Evolutionary conservation across 2,329 filamentous ascomycete species (phyloP).

Genomic region (Penicillium sp.): DNA sequence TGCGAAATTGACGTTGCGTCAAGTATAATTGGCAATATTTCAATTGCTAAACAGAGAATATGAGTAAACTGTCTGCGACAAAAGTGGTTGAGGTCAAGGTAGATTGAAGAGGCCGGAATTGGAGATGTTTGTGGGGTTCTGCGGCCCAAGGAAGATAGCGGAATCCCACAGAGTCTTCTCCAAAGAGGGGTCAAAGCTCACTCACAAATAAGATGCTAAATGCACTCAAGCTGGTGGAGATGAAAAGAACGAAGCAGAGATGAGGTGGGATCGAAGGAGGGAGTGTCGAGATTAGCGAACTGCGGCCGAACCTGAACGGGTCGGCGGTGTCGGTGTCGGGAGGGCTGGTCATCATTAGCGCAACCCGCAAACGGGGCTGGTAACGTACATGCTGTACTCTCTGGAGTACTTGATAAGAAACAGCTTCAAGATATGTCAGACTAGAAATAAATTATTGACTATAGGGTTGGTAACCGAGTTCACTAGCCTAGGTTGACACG

Average conservation of each 20-base stretch:
- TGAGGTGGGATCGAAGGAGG: slow-evolving; percentile 8
- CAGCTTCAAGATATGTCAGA: background rate
- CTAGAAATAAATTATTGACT: background rate
- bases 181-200: slow-evolving; percentile 6
- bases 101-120: slow-evolving; percentile 24
- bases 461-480: background rate
- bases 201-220: slow-evolving; percentile 21
- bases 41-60: slow-evolving; percentile 8
- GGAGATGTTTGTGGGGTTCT: slow-evolving; percentile 28
- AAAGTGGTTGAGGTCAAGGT: slow-evolving; percentile 10
- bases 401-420: background rate
- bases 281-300: slow-evolving; percentile 20
- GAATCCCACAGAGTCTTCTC: slow-evolving; percentile 16
- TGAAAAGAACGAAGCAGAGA: slow-evolving; percentile 1
- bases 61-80: slow-evolving; percentile 6
- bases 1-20: slow-evolving; percentile 14
- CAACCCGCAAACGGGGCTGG: slow-evolving; percentile 18
- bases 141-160: slow-evolving; percentile 17
- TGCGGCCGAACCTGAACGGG: slow-evolving; percentile 17
- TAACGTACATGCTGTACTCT: background rate
- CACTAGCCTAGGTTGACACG: background rate
- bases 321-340: slow-evolving; percentile 17
- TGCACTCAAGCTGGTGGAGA: slow-evolving; percentile 8
- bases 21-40: slow-evolving; percentile 2
- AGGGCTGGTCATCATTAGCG: slow-evolving; percentile 19